Percentiles rank a stretch among this genome's conserved stretches.
Conservation (phyloP, 164 flowering plant genomes). For the Dillenia suffruticosa region DNA sequence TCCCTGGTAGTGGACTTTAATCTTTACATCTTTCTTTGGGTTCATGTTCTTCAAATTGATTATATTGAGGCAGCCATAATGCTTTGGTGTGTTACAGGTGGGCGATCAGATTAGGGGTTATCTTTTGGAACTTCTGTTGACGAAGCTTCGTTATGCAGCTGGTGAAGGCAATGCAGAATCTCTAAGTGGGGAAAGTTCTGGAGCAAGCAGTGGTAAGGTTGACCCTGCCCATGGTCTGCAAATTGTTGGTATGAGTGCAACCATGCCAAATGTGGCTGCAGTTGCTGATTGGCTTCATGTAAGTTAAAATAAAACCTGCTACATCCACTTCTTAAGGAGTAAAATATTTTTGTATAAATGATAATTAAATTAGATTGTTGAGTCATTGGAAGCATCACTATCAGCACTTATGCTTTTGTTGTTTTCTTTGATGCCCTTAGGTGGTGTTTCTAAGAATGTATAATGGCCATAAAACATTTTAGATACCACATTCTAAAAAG, state of each 20-base stretch:
- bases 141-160: constrained; percentile 95
- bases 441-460: too few species aligned
- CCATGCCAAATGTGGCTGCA: constrained; percentile 96
- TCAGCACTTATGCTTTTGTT: too few species aligned
- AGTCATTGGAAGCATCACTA: too few species aligned
- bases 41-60: background rate
- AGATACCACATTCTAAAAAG: too few species aligned
- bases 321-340: background rate
- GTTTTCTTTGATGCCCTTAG: too few species aligned
- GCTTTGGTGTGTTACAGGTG: constrained; percentile 46
- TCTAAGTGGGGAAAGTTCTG: constrained; percentile 80
- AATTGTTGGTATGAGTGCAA: constrained; percentile 99
- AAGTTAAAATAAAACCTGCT: constrained; percentile 20
- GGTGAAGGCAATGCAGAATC: constrained; percentile 81
- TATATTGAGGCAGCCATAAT: constrained; percentile 1
- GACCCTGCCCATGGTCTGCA: constrained; percentile 80
- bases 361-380: too few species aligned
- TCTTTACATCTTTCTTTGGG: background rate
- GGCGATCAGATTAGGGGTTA: constrained; percentile 92
- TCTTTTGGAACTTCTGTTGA: constrained; percentile 90
- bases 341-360: too few species aligned
- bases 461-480: too few species aligned
- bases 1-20: background rate
- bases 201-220: constrained; percentile 66
- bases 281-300: constrained; percentile 99